phyloP scores from a whole-genome alignment of 805 yeast genomes.

The Metschnikowia drakensbergensis region DNA sequence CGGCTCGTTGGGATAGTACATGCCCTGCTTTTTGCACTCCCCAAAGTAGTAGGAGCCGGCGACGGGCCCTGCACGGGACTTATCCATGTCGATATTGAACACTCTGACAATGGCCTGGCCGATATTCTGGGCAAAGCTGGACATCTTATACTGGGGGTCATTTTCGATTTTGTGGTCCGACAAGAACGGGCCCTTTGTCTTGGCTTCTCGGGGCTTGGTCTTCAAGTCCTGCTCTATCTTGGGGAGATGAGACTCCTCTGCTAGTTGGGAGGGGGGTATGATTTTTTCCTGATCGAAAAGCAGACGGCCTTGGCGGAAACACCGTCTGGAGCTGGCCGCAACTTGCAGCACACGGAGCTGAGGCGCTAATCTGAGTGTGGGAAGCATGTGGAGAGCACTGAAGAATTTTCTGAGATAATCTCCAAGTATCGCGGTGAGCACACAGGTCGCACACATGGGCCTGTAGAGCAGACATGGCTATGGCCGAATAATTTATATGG shows the following conservation, averaged over 20 bases:
- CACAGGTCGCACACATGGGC: background rate
- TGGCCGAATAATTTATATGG: too few species aligned
- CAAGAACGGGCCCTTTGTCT: constrained; percentile 35
- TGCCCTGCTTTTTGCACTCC: constrained; percentile 80
- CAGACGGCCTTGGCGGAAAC: constrained; percentile 13
- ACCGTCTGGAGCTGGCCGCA: background rate
- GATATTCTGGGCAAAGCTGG: constrained; percentile 38
- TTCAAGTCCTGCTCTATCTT: constrained; percentile 30
- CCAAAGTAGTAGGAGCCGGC: constrained; percentile 88
- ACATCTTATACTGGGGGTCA: constrained; percentile 35
- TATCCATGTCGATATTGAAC: constrained; percentile 85
- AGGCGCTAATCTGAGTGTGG: background rate
- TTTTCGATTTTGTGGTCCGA: constrained; percentile 37
- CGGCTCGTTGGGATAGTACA: constrained; percentile 70
- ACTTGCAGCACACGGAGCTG: background rate
- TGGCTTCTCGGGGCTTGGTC: constrained; percentile 34
- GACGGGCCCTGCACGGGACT: constrained; percentile 86
- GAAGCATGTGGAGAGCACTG: constrained; percentile 1
- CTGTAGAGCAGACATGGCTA: background rate
- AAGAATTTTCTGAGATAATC: background rate
- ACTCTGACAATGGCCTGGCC: constrained; percentile 62
- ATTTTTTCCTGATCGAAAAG: constrained; percentile 23
- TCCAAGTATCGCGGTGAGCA: background rate
- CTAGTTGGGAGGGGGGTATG: constrained; percentile 33
- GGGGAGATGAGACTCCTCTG: constrained; percentile 40